Base-by-base conservation (phyloP, 2,329 filamentous ascomycete species). In the Fusarium ramigenum region DNA sequence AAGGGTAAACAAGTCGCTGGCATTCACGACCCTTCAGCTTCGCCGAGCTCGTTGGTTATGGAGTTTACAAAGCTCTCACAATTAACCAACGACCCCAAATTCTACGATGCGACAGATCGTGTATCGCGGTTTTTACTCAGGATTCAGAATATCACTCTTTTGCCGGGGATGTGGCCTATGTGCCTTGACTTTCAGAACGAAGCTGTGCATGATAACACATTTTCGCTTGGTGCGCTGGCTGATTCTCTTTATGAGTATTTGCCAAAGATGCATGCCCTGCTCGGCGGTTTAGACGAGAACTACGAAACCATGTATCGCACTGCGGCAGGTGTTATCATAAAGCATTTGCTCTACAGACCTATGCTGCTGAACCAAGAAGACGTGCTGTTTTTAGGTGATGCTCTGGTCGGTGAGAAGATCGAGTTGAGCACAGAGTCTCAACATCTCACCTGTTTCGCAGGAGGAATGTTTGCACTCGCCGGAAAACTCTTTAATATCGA, bases 111-210 rank as follows among this genome's bases (percentile, higher is more conserved):
- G 2, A 88, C 94, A 63, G 91, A 92, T 64, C 88, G 93, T 15
- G 89, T 97, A 53, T 93, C 92, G 14, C 87, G 92, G 64, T 88
- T 91, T 28, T 85, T 97, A n/a, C 87, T 92, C 60, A 84, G 86
- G 43, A 88, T 89, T 59, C 93, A 96, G 81, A 90, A 91, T 76
- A 81, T 85, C 9, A 95, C 93, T 0, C 85, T 83, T n/a, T 80
- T 96, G 10, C 93, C 93, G 0, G 93, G 94, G 6, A 87, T 96
- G 84, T 96, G 93, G 92, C 93, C 93, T 2, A 85, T 89, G 12
- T 85, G 84, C 42, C 82, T 96, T 43, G 88, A 95, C 80, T 80
- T 82, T 19, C 76, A 76, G 18, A 84, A 89, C 69, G 91, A 93
- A 53, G 83, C 90, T 18, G 89, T 79, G 83, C 64, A 82, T 18